Percentiles rank a stretch among this genome's conserved stretches.
Conservation (phyloP, 2,329 filamentous ascomycete species). For the Botrytis byssoidea region DNA sequence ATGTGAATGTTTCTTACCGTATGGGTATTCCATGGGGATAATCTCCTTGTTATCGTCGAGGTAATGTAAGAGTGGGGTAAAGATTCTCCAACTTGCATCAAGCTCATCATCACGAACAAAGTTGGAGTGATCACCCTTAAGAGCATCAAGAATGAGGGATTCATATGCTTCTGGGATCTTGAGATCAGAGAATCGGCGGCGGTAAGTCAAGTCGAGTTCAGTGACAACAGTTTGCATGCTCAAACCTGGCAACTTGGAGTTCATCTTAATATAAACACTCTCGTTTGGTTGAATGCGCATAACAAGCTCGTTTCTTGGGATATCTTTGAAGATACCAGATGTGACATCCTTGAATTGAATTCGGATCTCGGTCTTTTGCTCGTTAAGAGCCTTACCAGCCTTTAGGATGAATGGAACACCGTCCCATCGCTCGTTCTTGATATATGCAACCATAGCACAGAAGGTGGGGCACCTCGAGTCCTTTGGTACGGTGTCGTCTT, state of each 20-base stretch:
- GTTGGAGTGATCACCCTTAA: slow-evolving; percentile 99
- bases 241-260: slow-evolving; percentile 96
- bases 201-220: slow-evolving; percentile 96
- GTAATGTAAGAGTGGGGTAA: slow-evolving; percentile 95
- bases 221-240: slow-evolving; percentile 99
- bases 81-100: slow-evolving; percentile 97
- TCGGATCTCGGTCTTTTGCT: slow-evolving; percentile 99
- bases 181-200: slow-evolving; percentile 95
- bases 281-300: slow-evolving; percentile 99
- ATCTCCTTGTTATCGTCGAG: slow-evolving; percentile 99
- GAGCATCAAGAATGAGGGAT: slow-evolving; percentile 91
- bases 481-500: slow-evolving; percentile 97
- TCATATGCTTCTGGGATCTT: slow-evolving; percentile 99
- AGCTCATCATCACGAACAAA: slow-evolving; percentile 97
- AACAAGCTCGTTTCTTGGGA: slow-evolving; percentile 97
- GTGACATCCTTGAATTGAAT: slow-evolving; percentile 99
- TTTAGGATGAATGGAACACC: slow-evolving; percentile 99
- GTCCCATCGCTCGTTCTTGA: slow-evolving; percentile 99
- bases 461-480: slow-evolving; percentile 97
- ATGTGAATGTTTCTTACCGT: slow-evolving; percentile 62
- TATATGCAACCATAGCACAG: slow-evolving; percentile 94
- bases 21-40: slow-evolving; percentile 98
- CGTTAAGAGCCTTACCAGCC: slow-evolving; percentile 96
- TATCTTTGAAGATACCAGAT: slow-evolving; percentile 99
- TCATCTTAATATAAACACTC: slow-evolving; percentile 99